Evolutionary conservation across 768 basidiomycete species (phyloP).

Genomic region (Albatrellus ellisii): DNA sequence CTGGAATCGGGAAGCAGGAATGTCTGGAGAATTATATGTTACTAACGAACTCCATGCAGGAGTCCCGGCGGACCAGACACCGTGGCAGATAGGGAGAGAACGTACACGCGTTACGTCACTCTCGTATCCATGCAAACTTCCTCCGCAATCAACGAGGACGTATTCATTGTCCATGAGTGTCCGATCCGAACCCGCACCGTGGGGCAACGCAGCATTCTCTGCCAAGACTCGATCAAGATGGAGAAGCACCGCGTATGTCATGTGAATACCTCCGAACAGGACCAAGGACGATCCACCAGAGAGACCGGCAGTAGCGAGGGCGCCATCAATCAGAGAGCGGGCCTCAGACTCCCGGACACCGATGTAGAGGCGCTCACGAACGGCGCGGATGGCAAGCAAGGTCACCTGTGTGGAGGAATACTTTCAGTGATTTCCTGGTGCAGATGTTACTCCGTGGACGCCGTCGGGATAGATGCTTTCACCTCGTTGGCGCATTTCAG

Average conservation of each 20-base stretch:
- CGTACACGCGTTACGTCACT: constrained; percentile 71
- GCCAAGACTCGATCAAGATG: constrained; percentile 3
- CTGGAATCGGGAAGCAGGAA: constrained; percentile 49
- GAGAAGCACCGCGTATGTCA: constrained; percentile 2
- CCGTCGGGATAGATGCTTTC: constrained; percentile 1
- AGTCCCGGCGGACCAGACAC: neutral
- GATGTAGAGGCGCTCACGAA: constrained; percentile 43
- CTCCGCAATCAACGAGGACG: constrained; percentile 65
- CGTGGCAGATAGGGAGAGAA: constrained; percentile 1
- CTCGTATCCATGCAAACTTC: constrained; percentile 57
- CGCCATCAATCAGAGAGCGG: constrained; percentile 36
- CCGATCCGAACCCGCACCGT: constrained; percentile 67
- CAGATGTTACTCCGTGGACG: neutral
- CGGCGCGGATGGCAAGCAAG: constrained; percentile 55
- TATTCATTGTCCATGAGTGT: constrained; percentile 43
- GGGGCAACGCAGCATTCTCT: constrained; percentile 84
- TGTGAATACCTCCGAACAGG: constrained; percentile 58
- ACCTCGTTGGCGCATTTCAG: constrained; percentile 77
- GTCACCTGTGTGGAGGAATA: constrained; percentile 43
- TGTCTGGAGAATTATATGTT: constrained; percentile 30
- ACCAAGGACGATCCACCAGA: constrained; percentile 45
- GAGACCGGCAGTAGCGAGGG: constrained; percentile 48
- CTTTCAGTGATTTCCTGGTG: neutral
- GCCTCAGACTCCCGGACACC: constrained; percentile 73
- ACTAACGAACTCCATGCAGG: neutral